Conservation (phyloP, 1,284 basidiomycete genomes). For the Heterobasidion parviporum region DNA sequence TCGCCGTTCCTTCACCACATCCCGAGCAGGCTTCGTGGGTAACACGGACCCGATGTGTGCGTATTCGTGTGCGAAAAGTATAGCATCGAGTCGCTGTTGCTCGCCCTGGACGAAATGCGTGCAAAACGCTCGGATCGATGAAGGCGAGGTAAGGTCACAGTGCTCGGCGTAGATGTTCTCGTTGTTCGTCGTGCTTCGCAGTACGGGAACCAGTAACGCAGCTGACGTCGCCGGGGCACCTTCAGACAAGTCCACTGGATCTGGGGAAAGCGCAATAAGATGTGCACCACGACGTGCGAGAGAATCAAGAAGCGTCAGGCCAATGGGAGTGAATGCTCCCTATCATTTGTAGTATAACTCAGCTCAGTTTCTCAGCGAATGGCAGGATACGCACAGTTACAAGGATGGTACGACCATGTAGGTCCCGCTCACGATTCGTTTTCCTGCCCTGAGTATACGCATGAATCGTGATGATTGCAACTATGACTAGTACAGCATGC, state of each 20-base stretch:
- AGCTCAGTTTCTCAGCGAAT: neutral
- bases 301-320: conserved; percentile 53
- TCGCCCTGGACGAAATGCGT: conserved; percentile 53
- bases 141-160: conserved; percentile 56
- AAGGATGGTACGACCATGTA: conserved; percentile 63
- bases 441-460: conserved; percentile 58
- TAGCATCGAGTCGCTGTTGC: conserved; percentile 60
- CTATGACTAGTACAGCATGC: conserved; percentile 36
- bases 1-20: conserved; percentile 31
- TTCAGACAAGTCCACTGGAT: conserved; percentile 34
- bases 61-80: conserved; percentile 71
- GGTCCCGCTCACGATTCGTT: conserved; percentile 62
- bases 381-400: conserved; percentile 42
- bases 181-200: conserved; percentile 63
- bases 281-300: conserved; percentile 68
- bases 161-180: conserved; percentile 68
- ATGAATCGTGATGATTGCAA: conserved; percentile 37
- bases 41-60: conserved; percentile 47
- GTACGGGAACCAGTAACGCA: conserved; percentile 43
- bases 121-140: conserved; percentile 60
- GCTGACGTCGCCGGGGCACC: conserved; percentile 37
- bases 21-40: conserved; percentile 12
- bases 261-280: conserved; percentile 58
- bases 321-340: conserved; percentile 69
- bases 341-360: conserved; percentile 17